Conservation (phyloP, 1,284 basidiomycete genomes). For the Tylopilus sp. region DNA sequence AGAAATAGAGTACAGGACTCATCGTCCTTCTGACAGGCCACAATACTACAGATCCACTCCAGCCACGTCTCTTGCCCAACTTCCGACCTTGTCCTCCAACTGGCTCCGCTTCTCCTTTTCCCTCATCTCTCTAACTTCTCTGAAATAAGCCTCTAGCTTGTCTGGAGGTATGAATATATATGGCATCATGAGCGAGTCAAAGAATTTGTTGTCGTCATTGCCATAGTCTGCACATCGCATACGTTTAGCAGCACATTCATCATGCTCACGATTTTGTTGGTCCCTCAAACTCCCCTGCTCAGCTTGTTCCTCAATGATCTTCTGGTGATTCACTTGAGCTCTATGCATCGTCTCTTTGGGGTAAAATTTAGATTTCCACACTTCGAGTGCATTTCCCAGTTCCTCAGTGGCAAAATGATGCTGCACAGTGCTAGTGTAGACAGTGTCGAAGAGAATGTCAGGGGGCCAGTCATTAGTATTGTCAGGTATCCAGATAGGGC, state of each 20-base stretch:
- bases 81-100: background rate
- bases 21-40: no score
- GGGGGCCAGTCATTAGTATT: conserved; percentile 7
- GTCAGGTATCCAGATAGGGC: background rate
- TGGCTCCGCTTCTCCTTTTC: background rate
- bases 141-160: background rate
- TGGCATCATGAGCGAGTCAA: background rate
- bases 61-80: background rate
- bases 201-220: background rate
- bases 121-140: background rate
- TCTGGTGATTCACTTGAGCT: background rate
- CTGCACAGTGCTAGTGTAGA: background rate
- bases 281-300: background rate
- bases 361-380: background rate
- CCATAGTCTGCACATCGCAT: no score
- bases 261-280: no score
- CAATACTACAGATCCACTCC: no score
- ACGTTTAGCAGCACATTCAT: no score
- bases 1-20: no score
- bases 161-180: conserved; percentile 1
- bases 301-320: no score
- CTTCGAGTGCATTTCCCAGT: background rate
- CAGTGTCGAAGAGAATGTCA: conserved; percentile 9
- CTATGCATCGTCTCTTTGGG: background rate
- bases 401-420: background rate